Conservation (phyloP, 2,329 filamentous ascomycete genomes). For the Botrytis tulipae region DNA sequence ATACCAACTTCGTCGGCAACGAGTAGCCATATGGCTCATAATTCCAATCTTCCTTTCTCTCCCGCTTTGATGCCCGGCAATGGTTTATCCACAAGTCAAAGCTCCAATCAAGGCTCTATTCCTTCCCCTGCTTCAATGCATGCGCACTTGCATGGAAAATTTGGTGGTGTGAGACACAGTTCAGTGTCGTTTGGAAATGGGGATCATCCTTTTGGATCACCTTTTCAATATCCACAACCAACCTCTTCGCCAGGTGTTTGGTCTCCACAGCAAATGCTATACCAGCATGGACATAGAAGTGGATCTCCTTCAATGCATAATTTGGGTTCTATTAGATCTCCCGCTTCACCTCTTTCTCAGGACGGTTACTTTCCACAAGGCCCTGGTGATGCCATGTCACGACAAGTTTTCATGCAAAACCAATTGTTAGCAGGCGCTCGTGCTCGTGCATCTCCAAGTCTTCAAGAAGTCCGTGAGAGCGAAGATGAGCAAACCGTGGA, state of each 20-base stretch:
- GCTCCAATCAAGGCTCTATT: slow-evolving; percentile 61
- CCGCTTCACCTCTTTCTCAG: slow-evolving; percentile 58
- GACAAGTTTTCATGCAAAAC: slow-evolving; percentile 49
- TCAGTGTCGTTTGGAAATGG: slow-evolving; percentile 64
- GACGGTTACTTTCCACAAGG: slow-evolving; percentile 40
- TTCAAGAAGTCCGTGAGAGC: slow-evolving; percentile 73
- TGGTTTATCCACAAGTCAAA: slow-evolving; percentile 59
- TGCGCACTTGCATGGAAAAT: slow-evolving; percentile 53
- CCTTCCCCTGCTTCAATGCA: slow-evolving; percentile 72
- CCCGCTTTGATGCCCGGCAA: slow-evolving; percentile 57
- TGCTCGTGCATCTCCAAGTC: slow-evolving; percentile 55
- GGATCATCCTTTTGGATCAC: slow-evolving; percentile 58
- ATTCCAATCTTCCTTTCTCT: slow-evolving; percentile 52
- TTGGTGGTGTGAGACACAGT: slow-evolving; percentile 61
- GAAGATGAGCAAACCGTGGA: slow-evolving; percentile 55
- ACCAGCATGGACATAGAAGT: slow-evolving; percentile 52
- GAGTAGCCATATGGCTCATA: slow-evolving; percentile 60
- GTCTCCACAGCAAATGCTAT: slow-evolving; percentile 53
- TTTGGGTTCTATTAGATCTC: slow-evolving; percentile 58
- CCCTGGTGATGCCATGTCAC: slow-evolving; percentile 41
- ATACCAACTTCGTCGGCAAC: slow-evolving; percentile 75
- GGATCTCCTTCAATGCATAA: slow-evolving; percentile 64
- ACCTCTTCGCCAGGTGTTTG: slow-evolving; percentile 56
- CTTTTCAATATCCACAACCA: slow-evolving; percentile 64
- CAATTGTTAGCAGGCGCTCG: slow-evolving; percentile 46